Percentiles rank a stretch among this genome's conserved stretches.
These are phyloP conservation scores for Cordyceps javanica DNA, from an alignment of 2,329 filamentous ascomycete species.

Conservation along the genomic window DNA sequence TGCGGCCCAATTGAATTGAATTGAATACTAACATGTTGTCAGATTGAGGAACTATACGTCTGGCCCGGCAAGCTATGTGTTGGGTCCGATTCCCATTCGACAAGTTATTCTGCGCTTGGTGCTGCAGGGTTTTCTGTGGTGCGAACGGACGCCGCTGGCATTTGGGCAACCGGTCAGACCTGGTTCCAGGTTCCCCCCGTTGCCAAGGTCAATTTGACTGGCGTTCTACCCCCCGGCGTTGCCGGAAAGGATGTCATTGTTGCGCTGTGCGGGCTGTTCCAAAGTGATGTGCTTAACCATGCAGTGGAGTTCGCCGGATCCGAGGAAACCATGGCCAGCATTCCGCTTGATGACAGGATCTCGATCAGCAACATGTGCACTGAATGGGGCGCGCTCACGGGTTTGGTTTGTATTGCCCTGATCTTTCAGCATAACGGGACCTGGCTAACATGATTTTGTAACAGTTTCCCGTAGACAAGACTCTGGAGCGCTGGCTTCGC, in stretches of 20 bases:
- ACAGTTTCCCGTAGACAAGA: conserved; percentile 66
- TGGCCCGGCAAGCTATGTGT: conserved; percentile 85
- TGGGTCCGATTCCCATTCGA: conserved; percentile 70
- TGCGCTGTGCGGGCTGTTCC: conserved; percentile 79
- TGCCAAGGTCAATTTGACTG: conserved; percentile 71
- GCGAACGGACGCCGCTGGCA: conserved; percentile 76
- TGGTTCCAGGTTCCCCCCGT: conserved; percentile 90
- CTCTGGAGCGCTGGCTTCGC: conserved; percentile 64
- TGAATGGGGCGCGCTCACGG: conserved; percentile 58
- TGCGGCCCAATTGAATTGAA: not conserved
- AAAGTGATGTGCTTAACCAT: conserved; percentile 86
- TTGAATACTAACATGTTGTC: conserved; percentile 1
- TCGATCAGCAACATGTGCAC: conserved; percentile 74
- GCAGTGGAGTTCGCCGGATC: conserved; percentile 81
- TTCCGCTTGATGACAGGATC: conserved; percentile 64
- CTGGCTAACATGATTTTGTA: not conserved
- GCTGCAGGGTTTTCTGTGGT: conserved; percentile 69
- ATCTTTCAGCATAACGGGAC: not conserved
- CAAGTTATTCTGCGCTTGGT: conserved; percentile 77
- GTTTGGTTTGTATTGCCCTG: not conserved
- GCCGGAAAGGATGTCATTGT: conserved; percentile 94
- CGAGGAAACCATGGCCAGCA: conserved; percentile 66
- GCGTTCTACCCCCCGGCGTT: conserved; percentile 69
- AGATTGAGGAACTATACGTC: conserved; percentile 73
- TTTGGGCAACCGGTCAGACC: conserved; percentile 68